phyloP scores from a whole-genome alignment of 352 stramenopile genomes.

The Phytopythium kandeliae region DNA sequence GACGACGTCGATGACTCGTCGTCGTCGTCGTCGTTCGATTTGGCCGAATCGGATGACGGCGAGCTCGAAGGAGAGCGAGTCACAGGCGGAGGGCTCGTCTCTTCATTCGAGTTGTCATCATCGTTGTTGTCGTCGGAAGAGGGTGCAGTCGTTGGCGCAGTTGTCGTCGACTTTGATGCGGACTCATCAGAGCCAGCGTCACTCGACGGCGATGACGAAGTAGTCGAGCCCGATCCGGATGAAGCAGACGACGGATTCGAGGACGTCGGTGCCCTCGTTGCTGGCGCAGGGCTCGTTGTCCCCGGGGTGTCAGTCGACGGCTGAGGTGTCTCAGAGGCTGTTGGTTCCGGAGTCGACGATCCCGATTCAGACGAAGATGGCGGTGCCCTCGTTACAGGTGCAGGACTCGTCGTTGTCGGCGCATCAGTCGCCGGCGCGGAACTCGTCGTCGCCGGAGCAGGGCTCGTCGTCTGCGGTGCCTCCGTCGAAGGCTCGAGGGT shows the following conservation, averaged over 20 bases:
- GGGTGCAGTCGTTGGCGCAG: neutral
- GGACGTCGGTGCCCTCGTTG: neutral
- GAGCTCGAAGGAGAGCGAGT: constrained; percentile 15
- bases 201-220: no score
- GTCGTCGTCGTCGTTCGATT: neutral
- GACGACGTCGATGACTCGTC: constrained; percentile 9
- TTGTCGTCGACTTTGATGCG: constrained; percentile 5
- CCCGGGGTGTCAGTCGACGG: neutral
- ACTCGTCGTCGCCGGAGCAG: neutral
- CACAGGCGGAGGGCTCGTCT: constrained; percentile 23
- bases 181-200: constrained; percentile 9
- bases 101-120: constrained; percentile 3
- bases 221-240: neutral
- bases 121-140: constrained; percentile 11
- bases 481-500: constrained; percentile 6
- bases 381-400: constrained; percentile 8
- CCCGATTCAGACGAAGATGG: neutral
- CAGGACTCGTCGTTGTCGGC: constrained; percentile 13
- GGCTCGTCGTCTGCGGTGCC: neutral
- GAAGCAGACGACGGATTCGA: neutral
- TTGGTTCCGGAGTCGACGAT: neutral
- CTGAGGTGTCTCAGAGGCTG: neutral
- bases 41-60: neutral
- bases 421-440: neutral
- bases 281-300: neutral